phyloP scores from a whole-genome alignment of 495 filamentous ascomycete species.

The Pseudoneurospora amorphoporcata region DNA sequence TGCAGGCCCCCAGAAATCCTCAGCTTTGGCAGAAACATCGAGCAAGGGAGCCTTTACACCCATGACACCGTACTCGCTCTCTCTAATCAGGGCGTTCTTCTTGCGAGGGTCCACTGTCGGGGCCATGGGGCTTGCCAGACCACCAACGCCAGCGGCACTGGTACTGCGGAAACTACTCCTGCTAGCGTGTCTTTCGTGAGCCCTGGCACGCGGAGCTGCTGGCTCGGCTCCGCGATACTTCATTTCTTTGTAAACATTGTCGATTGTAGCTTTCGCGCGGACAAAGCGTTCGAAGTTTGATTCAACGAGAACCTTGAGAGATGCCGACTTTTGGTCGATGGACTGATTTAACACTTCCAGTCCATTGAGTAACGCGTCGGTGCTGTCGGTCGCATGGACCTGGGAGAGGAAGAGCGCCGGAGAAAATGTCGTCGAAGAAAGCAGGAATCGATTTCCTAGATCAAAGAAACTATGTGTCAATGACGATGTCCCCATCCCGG shows the following conservation, averaged over 20 bases:
- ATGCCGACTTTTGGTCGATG: slow-evolving; percentile 95
- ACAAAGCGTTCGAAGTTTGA: slow-evolving; percentile 98
- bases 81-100: slow-evolving; percentile 85
- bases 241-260: slow-evolving; percentile 98
- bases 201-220: slow-evolving; percentile 36
- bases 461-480: background rate
- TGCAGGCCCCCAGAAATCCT: slow-evolving; percentile 94
- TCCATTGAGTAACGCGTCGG: slow-evolving; percentile 64
- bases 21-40: slow-evolving; percentile 84
- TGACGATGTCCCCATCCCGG: background rate
- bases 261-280: slow-evolving; percentile 89
- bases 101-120: slow-evolving; percentile 42
- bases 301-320: slow-evolving; percentile 89
- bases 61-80: slow-evolving; percentile 87
- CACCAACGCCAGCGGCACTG: slow-evolving; percentile 27
- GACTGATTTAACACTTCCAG: slow-evolving; percentile 74
- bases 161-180: slow-evolving; percentile 56
- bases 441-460: slow-evolving; percentile 77
- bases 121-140: slow-evolving; percentile 23
- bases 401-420: slow-evolving; percentile 85
- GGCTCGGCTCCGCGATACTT: slow-evolving; percentile 67
- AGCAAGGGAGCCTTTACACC: slow-evolving; percentile 80
- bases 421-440: slow-evolving; percentile 91
- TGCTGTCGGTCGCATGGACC: slow-evolving; percentile 75
- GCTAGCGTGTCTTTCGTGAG: slow-evolving; percentile 51